These are phyloP conservation scores for Acanthamoeba divionensis DNA, from an alignment of 208 protist genomes.

Conservation along the genomic window DNA sequence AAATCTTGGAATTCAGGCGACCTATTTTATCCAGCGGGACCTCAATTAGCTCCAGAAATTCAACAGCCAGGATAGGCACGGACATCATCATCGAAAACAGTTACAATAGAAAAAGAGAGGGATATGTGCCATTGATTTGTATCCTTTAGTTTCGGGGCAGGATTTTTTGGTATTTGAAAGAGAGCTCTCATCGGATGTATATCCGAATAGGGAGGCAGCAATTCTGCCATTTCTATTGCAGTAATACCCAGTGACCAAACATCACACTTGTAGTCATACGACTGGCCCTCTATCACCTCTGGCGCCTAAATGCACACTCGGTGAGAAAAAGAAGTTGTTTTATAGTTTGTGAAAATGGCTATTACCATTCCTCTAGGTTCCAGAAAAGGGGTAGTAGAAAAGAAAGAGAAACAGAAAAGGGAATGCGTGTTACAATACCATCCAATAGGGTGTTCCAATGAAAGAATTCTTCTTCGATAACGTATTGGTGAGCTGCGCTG, in stretches of 20 bases:
- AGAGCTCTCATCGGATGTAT: conserved; percentile 22
- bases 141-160: background rate
- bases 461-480: conserved; percentile 2
- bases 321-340: too few species aligned
- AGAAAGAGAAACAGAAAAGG: background rate
- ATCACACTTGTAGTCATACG: conserved; percentile 72
- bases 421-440: conserved; percentile 59
- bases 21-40: background rate
- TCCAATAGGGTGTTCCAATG: conserved; percentile 56
- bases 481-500: conserved; percentile 44
- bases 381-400: background rate
- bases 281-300: conserved; percentile 66
- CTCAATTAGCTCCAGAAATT: too few species aligned
- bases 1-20: conserved; percentile 70
- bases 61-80: background rate
- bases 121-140: background rate
- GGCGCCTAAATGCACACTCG: conserved; percentile 51
- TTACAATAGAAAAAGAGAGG: too few species aligned
- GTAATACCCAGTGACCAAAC: conserved; percentile 88
- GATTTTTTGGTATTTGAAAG: background rate
- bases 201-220: conserved; percentile 78
- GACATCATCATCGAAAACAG: background rate
- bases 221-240: conserved; percentile 83
- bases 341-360: too few species aligned
- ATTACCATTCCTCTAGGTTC: too few species aligned